Evolutionary conservation across 1,284 basidiomycete species (phyloP).

Genomic region (Ganoderma leucocontextum): DNA sequence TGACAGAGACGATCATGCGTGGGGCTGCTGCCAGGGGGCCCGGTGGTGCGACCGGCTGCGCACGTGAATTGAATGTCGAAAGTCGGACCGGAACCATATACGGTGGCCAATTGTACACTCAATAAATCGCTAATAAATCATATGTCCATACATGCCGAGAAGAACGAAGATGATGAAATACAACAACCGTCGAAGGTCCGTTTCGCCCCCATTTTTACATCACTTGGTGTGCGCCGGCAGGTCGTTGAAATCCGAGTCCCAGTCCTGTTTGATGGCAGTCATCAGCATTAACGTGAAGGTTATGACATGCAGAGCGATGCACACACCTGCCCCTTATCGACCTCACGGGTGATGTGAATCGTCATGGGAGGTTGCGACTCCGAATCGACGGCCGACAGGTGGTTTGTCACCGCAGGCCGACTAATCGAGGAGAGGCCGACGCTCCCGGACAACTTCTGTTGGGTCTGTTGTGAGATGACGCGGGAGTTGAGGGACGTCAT

Average conservation of each 20-base stretch:
- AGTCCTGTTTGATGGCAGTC: background rate
- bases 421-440: background rate
- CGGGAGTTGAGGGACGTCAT: slow-evolving; percentile 19
- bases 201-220: too few relatives aligned
- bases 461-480: background rate
- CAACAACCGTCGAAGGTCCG: too few relatives aligned
- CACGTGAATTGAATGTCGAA: too few relatives aligned
- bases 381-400: background rate
- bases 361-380: background rate
- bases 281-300: background rate
- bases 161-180: too few relatives aligned
- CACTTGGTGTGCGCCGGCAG: too few relatives aligned
- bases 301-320: too few relatives aligned
- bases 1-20: background rate
- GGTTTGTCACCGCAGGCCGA: background rate
- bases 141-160: too few relatives aligned
- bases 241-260: background rate
- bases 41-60: too few relatives aligned
- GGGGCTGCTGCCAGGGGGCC: too few relatives aligned
- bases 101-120: too few relatives aligned
- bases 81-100: too few relatives aligned
- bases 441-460: background rate
- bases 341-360: background rate
- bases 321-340: background rate
- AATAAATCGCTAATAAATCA: too few relatives aligned